phyloP scores from a whole-genome alignment of 2,329 filamentous ascomycete genomes.

The Penicillium brevicompactum region DNA sequence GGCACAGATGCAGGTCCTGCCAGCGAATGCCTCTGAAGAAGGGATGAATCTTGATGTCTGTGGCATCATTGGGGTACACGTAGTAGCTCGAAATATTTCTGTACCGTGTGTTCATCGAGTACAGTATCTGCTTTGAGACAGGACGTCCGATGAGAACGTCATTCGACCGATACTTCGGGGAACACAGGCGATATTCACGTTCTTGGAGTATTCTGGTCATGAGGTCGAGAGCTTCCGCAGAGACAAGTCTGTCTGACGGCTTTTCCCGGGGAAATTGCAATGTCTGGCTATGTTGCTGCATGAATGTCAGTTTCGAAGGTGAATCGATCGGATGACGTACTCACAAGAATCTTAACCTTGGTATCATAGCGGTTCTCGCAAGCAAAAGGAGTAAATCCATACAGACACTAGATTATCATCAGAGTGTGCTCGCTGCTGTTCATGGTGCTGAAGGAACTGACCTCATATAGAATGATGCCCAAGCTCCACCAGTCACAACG shows the following conservation, averaged over 20 bases:
- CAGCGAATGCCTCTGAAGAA: conserved; percentile 83
- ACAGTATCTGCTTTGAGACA: conserved; percentile 33
- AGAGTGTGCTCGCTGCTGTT: not conserved
- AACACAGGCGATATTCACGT: conserved; percentile 75
- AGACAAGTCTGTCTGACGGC: conserved; percentile 59
- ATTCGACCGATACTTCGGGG: conserved; percentile 70
- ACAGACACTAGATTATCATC: conserved; percentile 66
- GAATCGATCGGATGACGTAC: conserved; percentile 33
- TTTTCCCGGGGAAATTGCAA: conserved; percentile 69
- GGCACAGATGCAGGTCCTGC: conserved; percentile 70
- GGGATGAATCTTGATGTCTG: conserved; percentile 84
- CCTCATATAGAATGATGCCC: conserved; percentile 88
- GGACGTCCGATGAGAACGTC: conserved; percentile 50
- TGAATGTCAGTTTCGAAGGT: conserved; percentile 6
- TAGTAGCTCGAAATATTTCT: conserved; percentile 57
- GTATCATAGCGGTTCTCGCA: conserved; percentile 79
- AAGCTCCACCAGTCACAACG: conserved; percentile 98
- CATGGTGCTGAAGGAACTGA: conserved; percentile 25
- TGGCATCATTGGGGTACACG: conserved; percentile 81
- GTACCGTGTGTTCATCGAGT: conserved; percentile 34
- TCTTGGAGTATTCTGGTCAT: conserved; percentile 73
- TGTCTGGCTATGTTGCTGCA: conserved; percentile 67
- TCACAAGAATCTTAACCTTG: conserved; percentile 79
- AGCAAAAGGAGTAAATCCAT: conserved; percentile 87
- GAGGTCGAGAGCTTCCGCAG: conserved; percentile 73